Percentiles rank a stretch among this genome's conserved stretches.
Evolutionary conservation across 257 asterid genomes (phyloP).

Genomic region (Cinchona pubescens): DNA sequence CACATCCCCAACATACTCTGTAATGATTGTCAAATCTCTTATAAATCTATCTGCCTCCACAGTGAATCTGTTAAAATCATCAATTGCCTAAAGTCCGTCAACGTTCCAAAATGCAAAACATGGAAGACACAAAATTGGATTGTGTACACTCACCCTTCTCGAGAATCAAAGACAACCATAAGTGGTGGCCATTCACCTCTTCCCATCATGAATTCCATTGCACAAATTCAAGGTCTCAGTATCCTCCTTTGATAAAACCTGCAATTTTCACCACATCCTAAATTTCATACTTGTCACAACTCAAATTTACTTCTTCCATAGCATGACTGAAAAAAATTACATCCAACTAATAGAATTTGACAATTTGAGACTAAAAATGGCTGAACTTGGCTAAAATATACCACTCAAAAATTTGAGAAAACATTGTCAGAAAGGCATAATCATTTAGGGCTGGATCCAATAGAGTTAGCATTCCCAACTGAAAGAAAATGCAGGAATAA

Average conservation of each 20-base stretch:
- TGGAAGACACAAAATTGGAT: neutral
- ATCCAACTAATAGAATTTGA: no score
- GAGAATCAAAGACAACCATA: constrained; percentile 74
- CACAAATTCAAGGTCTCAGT: constrained; percentile 61
- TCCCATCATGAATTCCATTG: constrained; percentile 79
- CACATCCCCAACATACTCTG: constrained; percentile 93
- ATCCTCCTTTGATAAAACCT: constrained; percentile 71
- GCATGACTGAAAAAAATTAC: no score
- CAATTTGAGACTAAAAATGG: no score
- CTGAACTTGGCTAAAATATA: no score
- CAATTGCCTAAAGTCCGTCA: constrained; percentile 5
- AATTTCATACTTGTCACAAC: neutral
- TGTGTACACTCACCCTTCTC: constrained; percentile 58
- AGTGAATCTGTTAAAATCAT: constrained; percentile 54
- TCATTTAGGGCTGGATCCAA: no score
- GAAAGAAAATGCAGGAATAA: no score
- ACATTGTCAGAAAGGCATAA: no score
- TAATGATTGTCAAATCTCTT: constrained; percentile 77
- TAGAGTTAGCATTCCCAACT: no score
- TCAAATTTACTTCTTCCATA: no score
- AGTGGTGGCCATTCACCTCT: constrained; percentile 96
- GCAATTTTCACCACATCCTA: neutral
- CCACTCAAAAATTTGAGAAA: no score
- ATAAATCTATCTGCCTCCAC: constrained; percentile 83
- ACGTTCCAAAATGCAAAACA: neutral